A percentile compares a stretch with the other conserved stretches of the same genome.
phyloP scores from a whole-genome alignment of 2,329 filamentous ascomycete genomes.

The Didymosphaeria variabile region DNA sequence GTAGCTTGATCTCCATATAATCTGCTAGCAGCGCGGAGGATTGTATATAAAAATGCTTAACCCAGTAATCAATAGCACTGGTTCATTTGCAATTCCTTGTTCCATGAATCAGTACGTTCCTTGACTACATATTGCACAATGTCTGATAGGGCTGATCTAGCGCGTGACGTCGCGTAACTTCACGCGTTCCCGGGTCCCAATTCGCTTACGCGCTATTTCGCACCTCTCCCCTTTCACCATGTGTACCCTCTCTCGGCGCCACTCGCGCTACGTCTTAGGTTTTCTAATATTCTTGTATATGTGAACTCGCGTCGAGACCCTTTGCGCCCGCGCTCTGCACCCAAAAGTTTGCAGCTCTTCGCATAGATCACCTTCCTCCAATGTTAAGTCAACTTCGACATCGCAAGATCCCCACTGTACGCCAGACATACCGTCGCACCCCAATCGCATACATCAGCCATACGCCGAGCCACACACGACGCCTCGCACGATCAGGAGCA shows the following conservation, averaged over 20 bases:
- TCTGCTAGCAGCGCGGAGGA: not conserved
- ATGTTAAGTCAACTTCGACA: not conserved
- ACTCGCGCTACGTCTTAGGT: not conserved
- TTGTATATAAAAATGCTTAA: not conserved
- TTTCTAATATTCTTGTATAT: not conserved
- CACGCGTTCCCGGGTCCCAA: not conserved
- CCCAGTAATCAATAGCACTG: not conserved
- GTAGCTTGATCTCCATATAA: not conserved
- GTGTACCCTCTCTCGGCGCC: not conserved
- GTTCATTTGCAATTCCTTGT: no score
- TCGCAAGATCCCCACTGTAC: not conserved
- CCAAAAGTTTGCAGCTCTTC: not conserved
- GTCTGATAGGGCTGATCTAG: constrained; percentile 3
- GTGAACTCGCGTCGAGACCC: not conserved
- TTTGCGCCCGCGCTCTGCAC: not conserved
- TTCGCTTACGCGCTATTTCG: constrained; percentile 2
- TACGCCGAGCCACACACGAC: not conserved
- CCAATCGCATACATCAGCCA: not conserved
- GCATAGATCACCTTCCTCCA: not conserved
- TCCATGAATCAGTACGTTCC: not conserved
- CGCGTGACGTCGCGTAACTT: constrained; percentile 15
- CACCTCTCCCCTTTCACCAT: not conserved
- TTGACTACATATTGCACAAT: not conserved
- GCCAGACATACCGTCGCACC: not conserved
- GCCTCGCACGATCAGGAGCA: not conserved